Conservation (phyloP, 805 yeast species). For the Tanozyma kutaoensis region DNA sequence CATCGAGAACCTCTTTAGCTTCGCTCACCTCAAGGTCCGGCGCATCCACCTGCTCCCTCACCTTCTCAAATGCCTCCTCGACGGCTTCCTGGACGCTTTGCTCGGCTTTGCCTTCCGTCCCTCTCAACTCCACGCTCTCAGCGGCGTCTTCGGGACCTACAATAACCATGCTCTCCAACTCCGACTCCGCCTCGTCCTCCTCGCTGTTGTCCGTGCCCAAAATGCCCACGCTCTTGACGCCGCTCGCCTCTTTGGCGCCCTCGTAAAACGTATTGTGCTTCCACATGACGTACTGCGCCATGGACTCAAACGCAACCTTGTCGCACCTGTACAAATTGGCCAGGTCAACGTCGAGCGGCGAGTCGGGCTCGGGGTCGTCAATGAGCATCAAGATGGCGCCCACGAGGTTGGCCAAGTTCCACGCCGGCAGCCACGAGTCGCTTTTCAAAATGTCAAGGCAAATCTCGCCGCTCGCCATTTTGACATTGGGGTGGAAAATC, state of each 20-base stretch:
- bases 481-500: conserved; percentile 28
- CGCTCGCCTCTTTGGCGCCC: no score
- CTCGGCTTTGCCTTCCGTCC: neutral
- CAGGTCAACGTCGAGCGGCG: conserved; percentile 60
- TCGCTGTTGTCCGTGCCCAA: conserved; percentile 1
- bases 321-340: conserved; percentile 44
- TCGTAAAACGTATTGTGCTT: conserved; percentile 15
- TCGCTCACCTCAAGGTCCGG: no score
- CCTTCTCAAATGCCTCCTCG: conserved; percentile 10
- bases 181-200: conserved; percentile 2
- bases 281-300: conserved; percentile 17
- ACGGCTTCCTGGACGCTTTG: neutral
- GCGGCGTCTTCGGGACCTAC: neutral
- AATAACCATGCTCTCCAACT: neutral
- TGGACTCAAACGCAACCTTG: conserved; percentile 1
- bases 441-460: conserved; percentile 52
- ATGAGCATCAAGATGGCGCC: conserved; percentile 45
- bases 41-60: conserved; percentile 21
- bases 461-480: conserved; percentile 44
- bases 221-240: conserved; percentile 1
- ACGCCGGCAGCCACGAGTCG: conserved; percentile 62
- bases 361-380: conserved; percentile 55
- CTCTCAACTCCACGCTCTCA: neutral
- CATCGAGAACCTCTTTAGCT: conserved; percentile 17
- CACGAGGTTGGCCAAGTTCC: conserved; percentile 44